Conservation (phyloP, 2,329 filamentous ascomycete genomes). For the Coleophoma cylindrospora region DNA sequence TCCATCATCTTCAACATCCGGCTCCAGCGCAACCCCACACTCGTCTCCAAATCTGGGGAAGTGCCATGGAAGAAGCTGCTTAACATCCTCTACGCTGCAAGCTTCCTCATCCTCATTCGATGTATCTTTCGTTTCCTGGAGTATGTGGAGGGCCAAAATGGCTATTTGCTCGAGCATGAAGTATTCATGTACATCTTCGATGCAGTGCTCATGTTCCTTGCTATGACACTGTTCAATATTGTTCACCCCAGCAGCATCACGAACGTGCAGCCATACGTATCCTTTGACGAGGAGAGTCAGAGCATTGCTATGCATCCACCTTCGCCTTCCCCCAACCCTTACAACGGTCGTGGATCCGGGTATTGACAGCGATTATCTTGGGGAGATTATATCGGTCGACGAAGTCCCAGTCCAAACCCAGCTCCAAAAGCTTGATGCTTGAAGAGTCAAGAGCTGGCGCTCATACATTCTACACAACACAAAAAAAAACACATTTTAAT, state of each 20-base stretch:
- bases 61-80: constrained; percentile 30
- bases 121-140: constrained; percentile 39
- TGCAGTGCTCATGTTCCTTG: constrained; percentile 32
- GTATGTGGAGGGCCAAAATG: constrained; percentile 35
- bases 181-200: constrained; percentile 38
- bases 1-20: constrained; percentile 37
- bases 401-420: not conserved
- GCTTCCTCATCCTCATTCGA: constrained; percentile 38
- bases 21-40: constrained; percentile 24
- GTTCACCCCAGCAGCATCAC: constrained; percentile 23
- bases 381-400: not conserved
- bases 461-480: too few species aligned
- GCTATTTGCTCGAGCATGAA: constrained; percentile 36
- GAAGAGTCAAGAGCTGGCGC: not conserved
- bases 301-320: not conserved
- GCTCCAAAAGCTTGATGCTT: not conserved
- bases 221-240: constrained; percentile 29
- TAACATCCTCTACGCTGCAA: constrained; percentile 32
- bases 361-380: not conserved
- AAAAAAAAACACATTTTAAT: too few species aligned
- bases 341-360: not conserved
- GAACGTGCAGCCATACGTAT: not conserved
- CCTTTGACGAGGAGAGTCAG: not conserved
- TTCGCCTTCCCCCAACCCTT: not conserved
- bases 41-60: not conserved